Base-by-base conservation (phyloP, 805 yeast species). In the Candida chilensis region DNA sequence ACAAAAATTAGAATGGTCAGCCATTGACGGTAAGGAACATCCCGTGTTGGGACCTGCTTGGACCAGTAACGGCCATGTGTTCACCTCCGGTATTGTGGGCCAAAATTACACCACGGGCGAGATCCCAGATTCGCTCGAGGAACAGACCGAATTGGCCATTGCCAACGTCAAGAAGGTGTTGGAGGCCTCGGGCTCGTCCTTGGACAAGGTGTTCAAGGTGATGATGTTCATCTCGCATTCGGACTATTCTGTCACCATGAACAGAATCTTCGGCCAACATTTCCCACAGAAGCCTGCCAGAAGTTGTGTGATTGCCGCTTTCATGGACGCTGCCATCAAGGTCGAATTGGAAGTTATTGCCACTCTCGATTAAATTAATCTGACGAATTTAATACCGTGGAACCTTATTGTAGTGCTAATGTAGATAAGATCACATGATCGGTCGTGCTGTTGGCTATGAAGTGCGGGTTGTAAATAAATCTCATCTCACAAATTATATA, bases 261-360 rank as follows among this genome's bases (percentile, higher is more conserved):
- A 72, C 48, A 43, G 54, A 27, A 56, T 71, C 25, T 73, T 71
- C 44, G 53, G 51, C 12, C 55, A 62, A 37, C 54, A 58, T 42
- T 66, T 73, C 53, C 57, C 61, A 3, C 52, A 56, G 27, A 54
- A 57, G 37, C 79, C 79, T 13, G 73, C 74, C 5, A 61, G 79
- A 55, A 60, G 69, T 28, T 67, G 74, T 44, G 55, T 72, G 21
- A 54, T 67, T 31, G 75, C 66, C 20, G 62, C 53, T 5, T 71
- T 72, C 52, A 73, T 74, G 43, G 63, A 69, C 44, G 57, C 65
- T 8, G 41, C 52, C n/a, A 37, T 71, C 31, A 60, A 67, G 39
- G 67, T 73, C 28, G 79, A 73, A 43, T 43, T 71, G 32, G 78
- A 72, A 41, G 62, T 65, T 30, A 52, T 71, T 42, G 71, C 72